Evolutionary conservation across 176 grass and related monocot genomes (phyloP), one percentile per base, ranked within the genome.

Genomic region (Avena atlantica): DNA sequence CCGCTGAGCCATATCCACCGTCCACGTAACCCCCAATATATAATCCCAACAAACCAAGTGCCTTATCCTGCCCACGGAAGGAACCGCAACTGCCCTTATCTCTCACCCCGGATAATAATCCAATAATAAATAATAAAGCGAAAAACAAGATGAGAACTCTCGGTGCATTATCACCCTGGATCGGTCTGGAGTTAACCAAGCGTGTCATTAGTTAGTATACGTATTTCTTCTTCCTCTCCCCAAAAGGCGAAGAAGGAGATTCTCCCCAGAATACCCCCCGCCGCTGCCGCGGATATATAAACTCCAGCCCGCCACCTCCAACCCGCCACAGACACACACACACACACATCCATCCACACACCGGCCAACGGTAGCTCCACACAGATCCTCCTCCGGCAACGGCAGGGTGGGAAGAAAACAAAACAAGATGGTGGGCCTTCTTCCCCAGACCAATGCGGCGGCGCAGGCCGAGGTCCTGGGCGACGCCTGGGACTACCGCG

Each of bases 401-500:
- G 62, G 62, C 2, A 24, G 24, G 24, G n/a, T n/a, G 25, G n/a
- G 37, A 42, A 42, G 40, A 6, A 42, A 8, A 34, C 31, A 13
- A n/a, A 0, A 37, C 31, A 91, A 78, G 25, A 98, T 98, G 96
- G 92, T 89, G 0, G 87, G 89, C 19, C 78, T 88, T 5, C 62
- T 89, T 12, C 82, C 88, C 0, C 84, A 90, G 84, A 92, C 59
- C 40, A 88, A 91, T 86, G 83, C 57, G 27, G 56, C 86, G 31
- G 85, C 50, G 59, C 81, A 92, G 53, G n/a, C 52, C 14, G 84
- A 95, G 12, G 75, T 90, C 29, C 85, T 98, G 17, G 65, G 78
- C 10, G 93, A 96, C 80, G 93, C 96, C 24, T 98, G 93, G 90
- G 93, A 98, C 88, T 92, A 79, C 92, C 88, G 90, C 58, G 96